Evolutionary conservation across 2,329 filamentous ascomycete species (phyloP), one percentile per base, ranked within the genome.

Genomic region (Ophidiomyces ophidiicola): DNA sequence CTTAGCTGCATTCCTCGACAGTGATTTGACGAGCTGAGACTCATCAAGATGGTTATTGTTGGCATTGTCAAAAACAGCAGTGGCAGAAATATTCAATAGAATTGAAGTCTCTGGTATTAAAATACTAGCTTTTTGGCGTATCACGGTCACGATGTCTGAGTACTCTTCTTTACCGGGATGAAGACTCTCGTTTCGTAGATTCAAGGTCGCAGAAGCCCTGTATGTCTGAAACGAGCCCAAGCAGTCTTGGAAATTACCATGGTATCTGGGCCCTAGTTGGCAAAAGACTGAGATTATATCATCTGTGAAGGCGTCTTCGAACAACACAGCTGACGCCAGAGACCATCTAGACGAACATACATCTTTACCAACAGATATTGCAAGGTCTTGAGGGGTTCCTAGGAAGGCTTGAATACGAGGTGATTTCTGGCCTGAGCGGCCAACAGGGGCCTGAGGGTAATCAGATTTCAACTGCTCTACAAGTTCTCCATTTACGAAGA

Each of bases 211-310:
- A 1, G 90, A 96, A 5, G 90, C 88, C 51, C 82, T 78, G 55
- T 98, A 98, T 0, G 92, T 98, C 55, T 96, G 86, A 53, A 98
- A 93, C 1, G 86, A 88, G 4, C 92, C 90, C 10, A 98, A 71
- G 50, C 85, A 90, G 54, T 98, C 90, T 60, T 98, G 90, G 50
- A 93, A 94, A 55, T 98, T 98, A 11, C 90, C 90, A 53, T 85
- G 80, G 51, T 98, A 98, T 33, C 85, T 77, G 17, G 86, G 82
- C 0, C 90, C 88, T 12, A 98, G 76, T 35, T 87, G 82, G 55
- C 81, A 84, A 52, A 94, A 84, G 0, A 98, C 90, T 8, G 88
- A 80, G 40, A 98, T 70, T 44, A 93, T 74, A 58, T 98, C 90
- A 54, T 96, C 88, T 43, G 85, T 94, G 24, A 94, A 67, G 0